These are phyloP conservation scores for Colletotrichum sublineola DNA, from an alignment of 2,329 filamentous ascomycete species.

Conservation along the genomic window DNA sequence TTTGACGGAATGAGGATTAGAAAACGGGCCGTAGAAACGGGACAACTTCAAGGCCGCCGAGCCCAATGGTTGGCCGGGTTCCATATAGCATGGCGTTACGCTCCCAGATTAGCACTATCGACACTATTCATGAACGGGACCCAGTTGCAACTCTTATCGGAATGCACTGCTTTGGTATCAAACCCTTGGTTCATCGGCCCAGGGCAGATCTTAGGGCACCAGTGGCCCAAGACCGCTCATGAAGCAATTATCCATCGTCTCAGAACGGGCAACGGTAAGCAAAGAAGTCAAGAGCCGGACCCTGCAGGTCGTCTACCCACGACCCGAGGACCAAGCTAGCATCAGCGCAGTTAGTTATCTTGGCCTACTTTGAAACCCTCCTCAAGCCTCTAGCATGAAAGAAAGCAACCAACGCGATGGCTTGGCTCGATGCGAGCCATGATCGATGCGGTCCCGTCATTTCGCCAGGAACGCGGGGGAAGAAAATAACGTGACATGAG, in stretches of 20 bases:
- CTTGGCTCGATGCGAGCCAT: constrained; percentile 21
- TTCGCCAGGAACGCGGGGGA: constrained; percentile 38
- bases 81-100: constrained; percentile 28
- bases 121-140: constrained; percentile 17
- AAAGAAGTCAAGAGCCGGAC: neutral
- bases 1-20: neutral
- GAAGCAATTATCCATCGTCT: neutral
- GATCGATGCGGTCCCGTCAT: constrained; percentile 11
- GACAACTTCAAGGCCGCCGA: constrained; percentile 1
- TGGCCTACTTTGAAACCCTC: neutral
- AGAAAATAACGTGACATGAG: constrained; percentile 20
- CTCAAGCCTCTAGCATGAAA: neutral
- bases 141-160: neutral
- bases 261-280: neutral
- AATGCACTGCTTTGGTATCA: neutral
- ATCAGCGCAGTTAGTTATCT: neutral
- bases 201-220: neutral
- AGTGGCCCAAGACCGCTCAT: neutral
- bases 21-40: neutral
- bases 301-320: neutral
- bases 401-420: neutral
- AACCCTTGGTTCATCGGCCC: neutral
- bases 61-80: constrained; percentile 8
- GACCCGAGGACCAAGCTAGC: neutral
- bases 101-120: constrained; percentile 24